A percentile compares a stretch with the other conserved stretches of the same genome.
These are phyloP conservation scores for Trypanosoma rangeli DNA, from an alignment of 208 protist genomes.

Conservation along the genomic window DNA sequence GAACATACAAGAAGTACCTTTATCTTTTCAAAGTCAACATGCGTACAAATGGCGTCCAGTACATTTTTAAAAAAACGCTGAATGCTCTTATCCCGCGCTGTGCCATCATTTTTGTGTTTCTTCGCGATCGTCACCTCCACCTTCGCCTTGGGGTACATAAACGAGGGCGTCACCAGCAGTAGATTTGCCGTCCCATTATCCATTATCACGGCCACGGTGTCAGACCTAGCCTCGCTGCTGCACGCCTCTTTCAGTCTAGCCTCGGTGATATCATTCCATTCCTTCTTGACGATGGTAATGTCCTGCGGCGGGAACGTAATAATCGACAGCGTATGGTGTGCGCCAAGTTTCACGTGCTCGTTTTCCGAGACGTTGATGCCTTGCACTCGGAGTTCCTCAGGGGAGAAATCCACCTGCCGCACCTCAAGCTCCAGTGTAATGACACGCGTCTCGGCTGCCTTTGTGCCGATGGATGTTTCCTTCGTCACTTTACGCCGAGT, in stretches of 20 bases:
- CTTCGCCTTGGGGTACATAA: conserved; percentile 92
- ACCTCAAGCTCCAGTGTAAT: conserved; percentile 60
- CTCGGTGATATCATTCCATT: conserved; percentile 86
- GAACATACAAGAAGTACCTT: conserved; percentile 94
- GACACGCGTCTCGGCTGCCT: conserved; percentile 56
- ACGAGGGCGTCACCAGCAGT: conserved; percentile 90
- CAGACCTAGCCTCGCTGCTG: conserved; percentile 64
- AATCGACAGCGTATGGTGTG: conserved; percentile 93
- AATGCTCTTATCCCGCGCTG: conserved; percentile 87
- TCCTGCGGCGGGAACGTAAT: conserved; percentile 83
- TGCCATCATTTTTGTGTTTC: conserved; percentile 82
- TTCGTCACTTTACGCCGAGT: conserved; percentile 78
- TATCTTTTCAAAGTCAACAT: conserved; percentile 94
- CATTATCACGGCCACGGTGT: conserved; percentile 96
- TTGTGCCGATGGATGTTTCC: conserved; percentile 51
- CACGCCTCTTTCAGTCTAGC: conserved; percentile 73
- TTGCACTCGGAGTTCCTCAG: conserved; percentile 77
- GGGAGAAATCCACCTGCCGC: conserved; percentile 62
- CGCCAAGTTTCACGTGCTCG: conserved; percentile 90
- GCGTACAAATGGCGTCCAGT: conserved; percentile 80
- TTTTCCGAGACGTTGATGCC: conserved; percentile 90
- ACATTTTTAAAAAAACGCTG: conserved; percentile 93
- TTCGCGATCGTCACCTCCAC: conserved; percentile 88
- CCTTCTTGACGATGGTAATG: conserved; percentile 90
- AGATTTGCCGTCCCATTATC: conserved; percentile 92